Evolutionary conservation across 1,284 basidiomycete genomes (phyloP).

Genomic region (Sporisorium scitamineum): DNA sequence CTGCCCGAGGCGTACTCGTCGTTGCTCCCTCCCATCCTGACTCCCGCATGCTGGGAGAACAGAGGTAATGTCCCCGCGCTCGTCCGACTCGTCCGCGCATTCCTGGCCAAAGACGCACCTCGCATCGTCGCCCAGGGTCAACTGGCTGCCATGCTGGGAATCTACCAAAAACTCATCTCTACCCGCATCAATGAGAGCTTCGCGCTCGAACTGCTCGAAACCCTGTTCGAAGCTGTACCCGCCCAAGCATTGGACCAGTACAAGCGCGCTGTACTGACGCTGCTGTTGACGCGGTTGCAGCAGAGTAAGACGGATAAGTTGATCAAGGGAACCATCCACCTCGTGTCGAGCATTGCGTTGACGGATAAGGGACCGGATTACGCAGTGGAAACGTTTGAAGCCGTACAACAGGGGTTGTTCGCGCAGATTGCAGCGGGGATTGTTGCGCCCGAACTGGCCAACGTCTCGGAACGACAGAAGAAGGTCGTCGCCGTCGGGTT

Average conservation of each 20-base stretch:
- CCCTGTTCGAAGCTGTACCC: slow-evolving; percentile 80
- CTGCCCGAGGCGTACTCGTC: slow-evolving; percentile 83
- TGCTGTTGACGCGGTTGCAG: slow-evolving; percentile 86
- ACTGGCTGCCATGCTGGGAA: slow-evolving; percentile 83
- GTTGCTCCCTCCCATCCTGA: slow-evolving; percentile 85
- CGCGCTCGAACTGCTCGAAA: slow-evolving; percentile 89
- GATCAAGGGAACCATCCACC: slow-evolving; percentile 83
- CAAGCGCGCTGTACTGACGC: slow-evolving; percentile 82
- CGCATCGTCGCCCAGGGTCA: slow-evolving; percentile 82
- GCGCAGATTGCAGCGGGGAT: slow-evolving; percentile 83
- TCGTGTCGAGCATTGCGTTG: slow-evolving; percentile 74
- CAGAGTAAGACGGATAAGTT: slow-evolving; percentile 90
- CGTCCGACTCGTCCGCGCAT: slow-evolving; percentile 87
- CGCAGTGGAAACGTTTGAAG: slow-evolving; percentile 81
- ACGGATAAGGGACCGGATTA: slow-evolving; percentile 75
- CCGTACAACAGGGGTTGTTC: slow-evolving; percentile 86
- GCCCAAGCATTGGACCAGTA: slow-evolving; percentile 77
- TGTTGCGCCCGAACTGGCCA: slow-evolving; percentile 83
- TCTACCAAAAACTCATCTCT: slow-evolving; percentile 90
- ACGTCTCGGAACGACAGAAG: slow-evolving; percentile 82
- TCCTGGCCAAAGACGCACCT: slow-evolving; percentile 79
- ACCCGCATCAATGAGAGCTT: slow-evolving; percentile 88
- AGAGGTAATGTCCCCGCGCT: slow-evolving; percentile 96
- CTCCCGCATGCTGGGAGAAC: slow-evolving; percentile 89
- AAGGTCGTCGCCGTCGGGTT: slow-evolving; percentile 88